These are phyloP conservation scores for Carex sylvatica DNA, from an alignment of 202 grass and related monocot species.

Conservation along the genomic window DNA sequence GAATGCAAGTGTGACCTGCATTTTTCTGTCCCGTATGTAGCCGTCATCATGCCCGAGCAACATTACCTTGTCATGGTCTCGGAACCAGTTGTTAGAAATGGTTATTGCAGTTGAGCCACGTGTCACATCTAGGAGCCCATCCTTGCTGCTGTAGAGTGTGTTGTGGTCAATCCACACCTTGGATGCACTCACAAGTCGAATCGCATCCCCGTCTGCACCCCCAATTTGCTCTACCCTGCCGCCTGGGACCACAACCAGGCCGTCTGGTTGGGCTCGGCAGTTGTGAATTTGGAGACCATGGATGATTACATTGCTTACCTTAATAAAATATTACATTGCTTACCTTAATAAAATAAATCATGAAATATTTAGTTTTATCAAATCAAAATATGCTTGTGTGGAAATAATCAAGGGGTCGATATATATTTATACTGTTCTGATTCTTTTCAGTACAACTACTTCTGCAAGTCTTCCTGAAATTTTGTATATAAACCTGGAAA, in stretches of 20 bases:
- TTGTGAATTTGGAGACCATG: constrained; percentile 69
- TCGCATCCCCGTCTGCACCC: constrained; percentile 60
- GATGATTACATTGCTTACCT: constrained; percentile 57
- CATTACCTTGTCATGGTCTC: constrained; percentile 90
- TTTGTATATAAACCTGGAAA: neutral
- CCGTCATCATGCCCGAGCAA: constrained; percentile 76
- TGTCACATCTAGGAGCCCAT: constrained; percentile 73
- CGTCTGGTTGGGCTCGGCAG: constrained; percentile 27
- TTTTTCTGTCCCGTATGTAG: constrained; percentile 39
- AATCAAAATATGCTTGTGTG: no score
- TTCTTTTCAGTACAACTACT: neutral
- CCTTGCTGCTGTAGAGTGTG: constrained; percentile 52
- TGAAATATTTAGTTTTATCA: neutral
- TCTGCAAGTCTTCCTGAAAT: neutral
- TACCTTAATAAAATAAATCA: constrained; percentile 22
- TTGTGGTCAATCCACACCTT: constrained; percentile 97
- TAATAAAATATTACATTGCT: constrained; percentile 32
- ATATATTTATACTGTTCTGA: neutral
- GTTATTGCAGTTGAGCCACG: constrained; percentile 72
- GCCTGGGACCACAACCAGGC: constrained; percentile 30
- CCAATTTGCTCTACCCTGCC: constrained; percentile 21
- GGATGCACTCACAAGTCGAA: constrained; percentile 44
- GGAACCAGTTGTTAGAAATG: constrained; percentile 93
- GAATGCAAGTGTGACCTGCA: constrained; percentile 80
- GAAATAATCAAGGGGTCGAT: neutral